phyloP scores from a whole-genome alignment of 2,329 filamentous ascomycete genomes.

The Aspergillus arachidicola region DNA sequence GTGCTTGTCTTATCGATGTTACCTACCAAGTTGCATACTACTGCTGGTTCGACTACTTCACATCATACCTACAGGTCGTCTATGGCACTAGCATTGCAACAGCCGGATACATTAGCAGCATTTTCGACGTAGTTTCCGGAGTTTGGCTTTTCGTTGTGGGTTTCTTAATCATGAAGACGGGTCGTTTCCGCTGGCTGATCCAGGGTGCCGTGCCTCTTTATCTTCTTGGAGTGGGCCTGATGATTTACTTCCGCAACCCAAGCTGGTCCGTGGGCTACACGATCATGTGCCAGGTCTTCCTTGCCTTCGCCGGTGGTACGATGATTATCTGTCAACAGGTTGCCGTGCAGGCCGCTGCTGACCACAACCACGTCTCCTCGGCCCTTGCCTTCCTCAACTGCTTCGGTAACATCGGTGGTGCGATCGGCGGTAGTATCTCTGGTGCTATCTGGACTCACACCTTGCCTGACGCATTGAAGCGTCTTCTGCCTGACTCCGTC shows the following conservation, averaged over 20 bases:
- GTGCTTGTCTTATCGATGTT: constrained; percentile 26
- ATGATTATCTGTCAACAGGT: constrained; percentile 57
- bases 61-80: constrained; percentile 40
- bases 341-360: constrained; percentile 54
- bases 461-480: constrained; percentile 39
- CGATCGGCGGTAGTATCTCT: constrained; percentile 33
- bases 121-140: constrained; percentile 56
- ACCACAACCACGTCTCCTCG: constrained; percentile 56
- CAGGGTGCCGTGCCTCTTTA: constrained; percentile 52
- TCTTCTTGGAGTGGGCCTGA: constrained; percentile 52
- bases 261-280: constrained; percentile 51
- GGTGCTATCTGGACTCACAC: constrained; percentile 37
- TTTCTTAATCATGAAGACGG: constrained; percentile 50
- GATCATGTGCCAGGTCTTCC: constrained; percentile 58
- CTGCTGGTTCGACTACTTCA: constrained; percentile 34
- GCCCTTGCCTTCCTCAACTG: constrained; percentile 50
- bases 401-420: constrained; percentile 35
- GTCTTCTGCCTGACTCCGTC: constrained; percentile 32
- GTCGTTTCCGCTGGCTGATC: constrained; percentile 54
- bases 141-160: constrained; percentile 58
- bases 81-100: constrained; percentile 31
- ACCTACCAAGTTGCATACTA: constrained; percentile 22
- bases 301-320: constrained; percentile 55
- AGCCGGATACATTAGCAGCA: constrained; percentile 49
- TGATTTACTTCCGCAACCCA: constrained; percentile 55